Conservation (phyloP, 345 rosid species). For the Cardamine chenopodiifolia region DNA sequence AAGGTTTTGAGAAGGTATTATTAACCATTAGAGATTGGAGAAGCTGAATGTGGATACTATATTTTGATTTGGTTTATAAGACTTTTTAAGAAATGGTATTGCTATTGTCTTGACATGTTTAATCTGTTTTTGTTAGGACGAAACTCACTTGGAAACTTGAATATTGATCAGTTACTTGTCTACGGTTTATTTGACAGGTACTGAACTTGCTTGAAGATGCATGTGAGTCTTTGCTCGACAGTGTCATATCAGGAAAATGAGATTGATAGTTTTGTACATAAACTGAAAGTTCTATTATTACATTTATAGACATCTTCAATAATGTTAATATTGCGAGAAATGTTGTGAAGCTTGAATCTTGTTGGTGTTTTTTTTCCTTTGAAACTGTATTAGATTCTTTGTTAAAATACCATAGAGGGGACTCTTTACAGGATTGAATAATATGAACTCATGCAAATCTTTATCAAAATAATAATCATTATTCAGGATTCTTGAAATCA, state of each 20-base stretch:
- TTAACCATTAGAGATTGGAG: background rate
- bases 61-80: too few species aligned
- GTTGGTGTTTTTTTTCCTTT: background rate
- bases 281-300: background rate
- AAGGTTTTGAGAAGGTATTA: constrained; percentile 96
- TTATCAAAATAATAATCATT: too few species aligned
- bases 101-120: background rate
- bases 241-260: background rate
- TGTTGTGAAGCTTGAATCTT: background rate
- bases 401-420: too few species aligned
- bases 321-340: background rate
- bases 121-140: background rate
- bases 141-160: background rate
- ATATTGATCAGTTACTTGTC: background rate
- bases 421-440: too few species aligned
- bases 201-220: constrained; percentile 91
- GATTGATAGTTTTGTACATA: constrained; percentile 1
- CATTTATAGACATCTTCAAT: background rate
- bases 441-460: too few species aligned
- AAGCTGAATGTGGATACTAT: too few species aligned
- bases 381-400: too few species aligned
- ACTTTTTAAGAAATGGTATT: too few species aligned
- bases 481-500: too few species aligned
- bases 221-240: constrained; percentile 84
- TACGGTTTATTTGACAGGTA: constrained; percentile 52